These are phyloP conservation scores for Tetracladium setigerum DNA, from an alignment of 495 filamentous ascomycete species.

Conservation along the genomic window DNA sequence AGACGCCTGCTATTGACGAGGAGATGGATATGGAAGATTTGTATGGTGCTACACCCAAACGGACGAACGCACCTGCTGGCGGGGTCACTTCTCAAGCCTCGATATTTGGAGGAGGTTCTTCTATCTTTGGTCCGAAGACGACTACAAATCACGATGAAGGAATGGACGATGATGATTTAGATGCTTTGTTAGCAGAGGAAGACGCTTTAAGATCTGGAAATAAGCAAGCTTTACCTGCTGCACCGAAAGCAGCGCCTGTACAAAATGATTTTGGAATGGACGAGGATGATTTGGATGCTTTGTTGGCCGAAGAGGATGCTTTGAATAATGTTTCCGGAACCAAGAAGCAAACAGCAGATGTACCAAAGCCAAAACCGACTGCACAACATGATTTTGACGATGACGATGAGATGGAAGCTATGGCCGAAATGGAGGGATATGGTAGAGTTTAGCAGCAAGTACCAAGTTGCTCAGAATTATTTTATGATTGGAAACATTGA, in stretches of 20 bases:
- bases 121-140: slow-evolving; percentile 15
- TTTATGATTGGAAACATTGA: not conserved
- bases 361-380: not conserved
- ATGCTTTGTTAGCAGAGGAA: slow-evolving; percentile 41
- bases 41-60: slow-evolving; percentile 21
- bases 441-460: slow-evolving; percentile 28
- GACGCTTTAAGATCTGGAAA: slow-evolving; percentile 23
- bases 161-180: slow-evolving; percentile 41
- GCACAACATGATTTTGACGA: slow-evolving; percentile 27
- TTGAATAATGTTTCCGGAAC: slow-evolving; percentile 12
- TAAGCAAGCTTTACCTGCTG: not conserved
- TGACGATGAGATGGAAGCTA: slow-evolving; percentile 56
- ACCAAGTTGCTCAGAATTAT: slow-evolving; percentile 3
- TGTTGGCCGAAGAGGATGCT: slow-evolving; percentile 36
- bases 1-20: slow-evolving; percentile 12
- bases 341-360: not conserved
- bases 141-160: slow-evolving; percentile 20
- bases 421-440: slow-evolving; percentile 58
- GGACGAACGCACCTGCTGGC: not conserved
- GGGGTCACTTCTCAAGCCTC: slow-evolving; percentile 5
- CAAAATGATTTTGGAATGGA: slow-evolving; percentile 22
- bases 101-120: slow-evolving; percentile 12
- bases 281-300: slow-evolving; percentile 38
- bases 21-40: slow-evolving; percentile 17
- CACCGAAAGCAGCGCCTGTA: slow-evolving; percentile 8